Percentiles rank a stretch among this genome's conserved stretches.
Conservation (phyloP, 345 rosid genomes). For the Barbarea vulgaris region DNA sequence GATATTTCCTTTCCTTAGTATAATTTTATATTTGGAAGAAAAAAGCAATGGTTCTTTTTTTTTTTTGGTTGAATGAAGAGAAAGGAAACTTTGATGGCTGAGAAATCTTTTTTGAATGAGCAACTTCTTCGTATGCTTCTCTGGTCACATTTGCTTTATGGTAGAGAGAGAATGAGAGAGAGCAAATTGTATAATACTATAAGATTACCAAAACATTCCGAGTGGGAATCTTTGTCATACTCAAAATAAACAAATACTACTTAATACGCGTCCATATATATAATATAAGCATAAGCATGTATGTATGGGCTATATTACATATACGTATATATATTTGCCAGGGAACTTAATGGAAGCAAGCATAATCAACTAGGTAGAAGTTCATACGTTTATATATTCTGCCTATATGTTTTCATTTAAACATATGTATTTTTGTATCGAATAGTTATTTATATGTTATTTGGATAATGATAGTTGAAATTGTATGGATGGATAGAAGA, state of each 20-base stretch:
- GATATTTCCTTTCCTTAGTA: constrained; percentile 11
- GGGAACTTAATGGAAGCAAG: constrained; percentile 9
- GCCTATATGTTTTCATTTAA: neutral
- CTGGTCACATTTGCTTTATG: constrained; percentile 52
- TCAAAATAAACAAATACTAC: constrained; percentile 30
- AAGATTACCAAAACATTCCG: constrained; percentile 38
- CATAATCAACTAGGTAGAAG: neutral
- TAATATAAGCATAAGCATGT: constrained; percentile 15
- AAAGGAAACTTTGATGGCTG: constrained; percentile 44
- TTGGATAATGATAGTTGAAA: neutral
- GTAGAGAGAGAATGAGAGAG: constrained; percentile 40
- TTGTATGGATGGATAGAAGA: neutral
- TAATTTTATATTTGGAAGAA: neutral
- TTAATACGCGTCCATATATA: constrained; percentile 27
- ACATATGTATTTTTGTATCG: neutral
- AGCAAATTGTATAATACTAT: constrained; percentile 32
- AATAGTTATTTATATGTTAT: neutral
- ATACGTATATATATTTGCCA: neutral
- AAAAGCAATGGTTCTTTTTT: neutral
- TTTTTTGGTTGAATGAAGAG: constrained; percentile 44
- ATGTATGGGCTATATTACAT: constrained; percentile 10
- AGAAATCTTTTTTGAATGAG: constrained; percentile 46
- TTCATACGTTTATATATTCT: neutral
- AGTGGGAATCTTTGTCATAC: constrained; percentile 55
- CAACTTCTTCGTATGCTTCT: constrained; percentile 48